Evolutionary conservation across 371 early-diverging fungal species (phyloP).

Genomic region (Mortierella sp.): DNA sequence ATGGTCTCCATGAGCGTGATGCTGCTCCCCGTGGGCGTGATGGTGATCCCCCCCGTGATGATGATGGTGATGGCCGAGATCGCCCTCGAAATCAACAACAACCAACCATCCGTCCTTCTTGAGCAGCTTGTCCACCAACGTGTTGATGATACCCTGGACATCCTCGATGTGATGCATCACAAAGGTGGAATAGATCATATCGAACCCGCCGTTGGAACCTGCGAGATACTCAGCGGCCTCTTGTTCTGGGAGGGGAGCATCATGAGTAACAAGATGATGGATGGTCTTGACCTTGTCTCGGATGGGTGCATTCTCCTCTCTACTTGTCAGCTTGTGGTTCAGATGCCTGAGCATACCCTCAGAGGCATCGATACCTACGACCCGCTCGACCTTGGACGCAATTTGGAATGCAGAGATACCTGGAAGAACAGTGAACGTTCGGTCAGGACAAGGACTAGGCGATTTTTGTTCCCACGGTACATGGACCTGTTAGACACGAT

Average conservation of each 20-base stretch:
- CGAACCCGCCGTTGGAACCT: constrained; percentile 16
- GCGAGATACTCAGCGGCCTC: constrained; percentile 10
- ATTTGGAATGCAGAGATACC: constrained; percentile 14
- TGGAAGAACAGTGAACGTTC: no score
- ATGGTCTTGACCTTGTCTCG: constrained; percentile 29
- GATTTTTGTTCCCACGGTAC: no score
- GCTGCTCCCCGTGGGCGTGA: constrained; percentile 4
- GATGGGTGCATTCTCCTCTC: constrained; percentile 8
- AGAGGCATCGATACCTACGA: constrained; percentile 31
- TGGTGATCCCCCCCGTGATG: constrained; percentile 12
- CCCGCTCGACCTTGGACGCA: constrained; percentile 13
- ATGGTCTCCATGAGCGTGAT: background rate
- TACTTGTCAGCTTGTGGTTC: constrained; percentile 23
- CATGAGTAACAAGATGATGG: constrained; percentile 27
- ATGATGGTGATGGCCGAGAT: background rate
- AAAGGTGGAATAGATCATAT: constrained; percentile 25
- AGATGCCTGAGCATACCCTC: constrained; percentile 29
- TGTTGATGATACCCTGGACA: constrained; percentile 7
- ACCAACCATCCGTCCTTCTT: constrained; percentile 39
- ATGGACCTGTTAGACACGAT: no score
- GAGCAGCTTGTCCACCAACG: constrained; percentile 14
- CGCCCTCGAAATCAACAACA: constrained; percentile 8
- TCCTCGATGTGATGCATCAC: constrained; percentile 45
- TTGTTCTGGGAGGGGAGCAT: constrained; percentile 19
- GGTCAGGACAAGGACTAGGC: no score